These are phyloP conservation scores for Didymella exigua DNA, from an alignment of 2,329 filamentous ascomycete genomes.

Conservation along the genomic window DNA sequence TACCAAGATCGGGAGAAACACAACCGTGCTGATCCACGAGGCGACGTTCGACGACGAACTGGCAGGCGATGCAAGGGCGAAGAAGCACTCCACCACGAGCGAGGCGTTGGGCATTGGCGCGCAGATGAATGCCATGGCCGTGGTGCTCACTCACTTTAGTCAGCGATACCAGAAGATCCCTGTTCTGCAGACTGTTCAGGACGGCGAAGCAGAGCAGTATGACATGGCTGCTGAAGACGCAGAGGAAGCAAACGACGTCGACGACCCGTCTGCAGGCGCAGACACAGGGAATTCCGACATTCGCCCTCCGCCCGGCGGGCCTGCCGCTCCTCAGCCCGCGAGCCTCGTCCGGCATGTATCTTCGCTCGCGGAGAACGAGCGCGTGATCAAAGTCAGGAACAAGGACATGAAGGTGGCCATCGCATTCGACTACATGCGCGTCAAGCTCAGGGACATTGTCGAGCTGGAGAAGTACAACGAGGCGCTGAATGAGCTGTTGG, in stretches of 20 bases:
- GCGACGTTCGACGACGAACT: constrained; percentile 94
- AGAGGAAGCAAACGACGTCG: constrained; percentile 30
- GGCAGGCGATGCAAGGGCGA: constrained; percentile 74
- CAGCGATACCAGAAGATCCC: constrained; percentile 86
- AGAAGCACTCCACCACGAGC: constrained; percentile 86
- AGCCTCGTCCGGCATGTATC: constrained; percentile 18
- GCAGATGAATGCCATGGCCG: constrained; percentile 77
- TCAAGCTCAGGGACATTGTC: constrained; percentile 72
- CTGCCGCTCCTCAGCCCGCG: constrained; percentile 14
- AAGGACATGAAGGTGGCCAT: constrained; percentile 69
- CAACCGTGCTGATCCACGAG: constrained; percentile 90
- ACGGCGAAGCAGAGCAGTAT: constrained; percentile 26
- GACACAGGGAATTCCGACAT: constrained; percentile 33
- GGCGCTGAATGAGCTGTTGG: constrained; percentile 64
- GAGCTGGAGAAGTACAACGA: constrained; percentile 68
- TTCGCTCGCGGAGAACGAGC: constrained; percentile 23
- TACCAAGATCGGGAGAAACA: constrained; percentile 70
- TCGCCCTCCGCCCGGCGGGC: constrained; percentile 11
- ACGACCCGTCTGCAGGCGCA: constrained; percentile 24
- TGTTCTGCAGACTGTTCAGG: constrained; percentile 52
- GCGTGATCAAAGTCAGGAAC: constrained; percentile 48
- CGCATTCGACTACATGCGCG: constrained; percentile 79
- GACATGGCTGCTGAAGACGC: constrained; percentile 31
- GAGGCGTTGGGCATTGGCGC: constrained; percentile 82
- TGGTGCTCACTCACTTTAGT: constrained; percentile 91